Conservation (phyloP, 148 eudicot genomes). For the Camellia sinensis region DNA sequence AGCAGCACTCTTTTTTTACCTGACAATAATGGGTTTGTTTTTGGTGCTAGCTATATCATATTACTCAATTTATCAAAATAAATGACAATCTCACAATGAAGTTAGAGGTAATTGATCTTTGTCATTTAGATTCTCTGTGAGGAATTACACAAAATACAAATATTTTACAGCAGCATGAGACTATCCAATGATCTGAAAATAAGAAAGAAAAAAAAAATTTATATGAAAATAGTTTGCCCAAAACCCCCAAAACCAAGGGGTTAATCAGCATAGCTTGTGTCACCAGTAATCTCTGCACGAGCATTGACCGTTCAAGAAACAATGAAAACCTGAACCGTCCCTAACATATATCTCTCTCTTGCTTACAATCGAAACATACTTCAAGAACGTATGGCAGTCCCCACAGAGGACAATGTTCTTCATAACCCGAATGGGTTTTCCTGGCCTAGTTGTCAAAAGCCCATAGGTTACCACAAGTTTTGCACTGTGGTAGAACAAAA, state of each 20-base stretch:
- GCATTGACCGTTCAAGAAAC: conserved; percentile 66
- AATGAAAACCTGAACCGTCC: conserved; percentile 85
- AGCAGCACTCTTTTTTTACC: no score
- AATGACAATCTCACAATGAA: background rate
- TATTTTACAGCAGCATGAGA: background rate
- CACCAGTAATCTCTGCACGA: conserved; percentile 70
- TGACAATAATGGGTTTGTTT: no score
- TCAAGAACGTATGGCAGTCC: conserved; percentile 86
- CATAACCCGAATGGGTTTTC: conserved; percentile 55
- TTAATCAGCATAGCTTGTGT: conserved; percentile 4
- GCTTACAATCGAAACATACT: conserved; percentile 65
- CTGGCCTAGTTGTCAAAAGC: conserved; percentile 47
- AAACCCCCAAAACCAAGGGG: background rate
- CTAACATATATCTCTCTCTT: conserved; percentile 66
- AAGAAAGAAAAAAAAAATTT: background rate
- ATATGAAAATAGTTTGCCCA: background rate
- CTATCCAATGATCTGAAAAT: background rate
- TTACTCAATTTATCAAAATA: no score
- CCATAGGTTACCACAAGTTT: conserved; percentile 76
- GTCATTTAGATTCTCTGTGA: background rate
- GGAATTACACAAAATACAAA: conserved; percentile 15
- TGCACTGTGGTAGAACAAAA: conserved; percentile 83
- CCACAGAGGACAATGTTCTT: conserved; percentile 82
- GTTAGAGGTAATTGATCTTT: background rate
- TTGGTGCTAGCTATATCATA: no score